Conservation (phyloP, 306 rosid species). For the Fragaria ananassa region DNA sequence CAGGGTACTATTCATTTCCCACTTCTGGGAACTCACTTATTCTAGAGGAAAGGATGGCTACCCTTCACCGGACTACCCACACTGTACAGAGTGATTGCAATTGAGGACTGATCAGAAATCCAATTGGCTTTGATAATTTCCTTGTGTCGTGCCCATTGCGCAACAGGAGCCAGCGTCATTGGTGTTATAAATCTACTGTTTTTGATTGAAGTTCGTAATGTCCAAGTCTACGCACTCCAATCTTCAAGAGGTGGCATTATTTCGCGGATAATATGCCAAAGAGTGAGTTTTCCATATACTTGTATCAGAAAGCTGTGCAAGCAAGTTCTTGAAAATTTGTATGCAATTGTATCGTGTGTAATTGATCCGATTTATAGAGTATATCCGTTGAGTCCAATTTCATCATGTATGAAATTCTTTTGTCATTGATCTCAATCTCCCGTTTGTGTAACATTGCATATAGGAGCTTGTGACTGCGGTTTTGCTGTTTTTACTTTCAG, state of each 20-base stretch:
- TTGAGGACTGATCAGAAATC: constrained; percentile 22
- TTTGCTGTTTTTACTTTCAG: neutral
- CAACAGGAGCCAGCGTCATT: constrained; percentile 6
- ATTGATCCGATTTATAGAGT: constrained; percentile 34
- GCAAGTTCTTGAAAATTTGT: constrained; percentile 31
- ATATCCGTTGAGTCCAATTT: constrained; percentile 30
- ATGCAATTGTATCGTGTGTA: constrained; percentile 47
- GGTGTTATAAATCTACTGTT: constrained; percentile 15
- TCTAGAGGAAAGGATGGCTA: constrained; percentile 30
- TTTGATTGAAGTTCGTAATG: neutral
- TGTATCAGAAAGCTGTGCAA: constrained; percentile 28
- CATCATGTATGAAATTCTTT: constrained; percentile 19
- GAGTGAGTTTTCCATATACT: constrained; percentile 35
- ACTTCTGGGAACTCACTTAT: constrained; percentile 24
- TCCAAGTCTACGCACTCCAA: constrained; percentile 13
- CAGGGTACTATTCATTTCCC: constrained; percentile 21
- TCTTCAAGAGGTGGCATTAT: constrained; percentile 13
- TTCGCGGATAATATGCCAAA: constrained; percentile 23
- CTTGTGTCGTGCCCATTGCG: constrained; percentile 6
- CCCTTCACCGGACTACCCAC: constrained; percentile 25
- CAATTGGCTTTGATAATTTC: constrained; percentile 20
- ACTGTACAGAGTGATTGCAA: constrained; percentile 46
- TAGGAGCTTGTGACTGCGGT: neutral
- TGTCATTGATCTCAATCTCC: constrained; percentile 26
- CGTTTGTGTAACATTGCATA: constrained; percentile 1